Conservation (phyloP, 2,329 filamentous ascomycete genomes). For the Scleromitrula shiraiana region DNA sequence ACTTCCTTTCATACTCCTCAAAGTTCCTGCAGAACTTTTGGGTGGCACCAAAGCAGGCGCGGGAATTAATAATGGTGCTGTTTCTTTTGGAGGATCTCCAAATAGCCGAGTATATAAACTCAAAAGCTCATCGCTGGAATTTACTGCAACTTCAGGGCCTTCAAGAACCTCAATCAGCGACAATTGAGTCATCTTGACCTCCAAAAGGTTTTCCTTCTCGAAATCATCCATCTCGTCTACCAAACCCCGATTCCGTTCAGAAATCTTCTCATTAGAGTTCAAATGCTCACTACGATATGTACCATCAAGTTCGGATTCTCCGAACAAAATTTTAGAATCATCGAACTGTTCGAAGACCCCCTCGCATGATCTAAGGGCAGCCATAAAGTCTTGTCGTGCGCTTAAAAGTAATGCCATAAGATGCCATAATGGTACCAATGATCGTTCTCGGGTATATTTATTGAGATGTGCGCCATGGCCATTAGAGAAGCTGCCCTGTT, state of each 20-base stretch:
- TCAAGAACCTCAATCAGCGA: conserved; percentile 75
- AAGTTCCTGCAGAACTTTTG: conserved; percentile 62
- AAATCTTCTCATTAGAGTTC: conserved; percentile 36
- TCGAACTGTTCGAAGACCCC: conserved; percentile 87
- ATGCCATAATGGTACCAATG: conserved; percentile 80
- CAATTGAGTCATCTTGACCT: conserved; percentile 93
- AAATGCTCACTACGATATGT: conserved; percentile 59
- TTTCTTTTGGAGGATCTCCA: conserved; percentile 45
- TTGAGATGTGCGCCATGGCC: conserved; percentile 29
- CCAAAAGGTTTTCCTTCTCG: conserved; percentile 81
- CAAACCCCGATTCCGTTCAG: conserved; percentile 37
- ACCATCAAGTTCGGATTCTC: conserved; percentile 42
- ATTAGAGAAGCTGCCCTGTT: conserved; percentile 33
- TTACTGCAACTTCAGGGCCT: conserved; percentile 77
- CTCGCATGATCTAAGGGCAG: conserved; percentile 76
- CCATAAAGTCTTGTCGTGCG: conserved; percentile 74
- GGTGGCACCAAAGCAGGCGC: conserved; percentile 36
- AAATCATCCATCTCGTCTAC: conserved; percentile 74
- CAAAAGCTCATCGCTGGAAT: conserved; percentile 77
- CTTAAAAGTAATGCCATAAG: conserved; percentile 79
- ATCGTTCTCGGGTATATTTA: conserved; percentile 45
- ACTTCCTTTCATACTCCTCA: conserved; percentile 63
- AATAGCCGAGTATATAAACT: conserved; percentile 77
- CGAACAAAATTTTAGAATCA: conserved; percentile 62
- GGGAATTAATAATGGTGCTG: background rate